Base-by-base conservation (phyloP, 2,329 filamentous ascomycete species). In the Akanthomyces dipterigenus region DNA sequence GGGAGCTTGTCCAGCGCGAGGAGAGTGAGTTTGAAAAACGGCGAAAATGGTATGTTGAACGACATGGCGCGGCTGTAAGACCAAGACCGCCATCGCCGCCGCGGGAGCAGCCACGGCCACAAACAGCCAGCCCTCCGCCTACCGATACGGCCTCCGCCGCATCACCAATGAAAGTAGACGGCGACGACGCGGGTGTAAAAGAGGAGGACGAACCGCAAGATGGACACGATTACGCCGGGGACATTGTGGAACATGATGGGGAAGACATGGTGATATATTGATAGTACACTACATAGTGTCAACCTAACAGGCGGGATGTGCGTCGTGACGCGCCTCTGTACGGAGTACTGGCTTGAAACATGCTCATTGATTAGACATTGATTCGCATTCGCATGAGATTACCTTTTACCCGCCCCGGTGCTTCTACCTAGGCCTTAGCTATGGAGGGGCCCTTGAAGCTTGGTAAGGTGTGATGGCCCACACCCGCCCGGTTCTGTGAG, bases 201-300 rank as follows among this genome's bases (percentile, higher is more conserved):
- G 22, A 54, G 31, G 49, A 40, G 22, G 50, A 31, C 12, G 12
- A 14, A 46, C 38, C 20, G 43, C 24, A 24, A n/a, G 51, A 31
- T 7, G 43, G 22, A 12, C 82, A 89, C 63, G 89, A 93, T 68
- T 87, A 91, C 64, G 82, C 83, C 55, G 89, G 86, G 58, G 90
- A 93, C 69, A 87, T 93, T 61, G 81, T 96, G 66, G 86, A 95
- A 59, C 89, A 91, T 73, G 90, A 88, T 60, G 90, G 91, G 63
- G 92, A 97, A 77, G 92, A 96, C 69, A 92, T 88, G 67, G 91
- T 96, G 58, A 93, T 96, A 63, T 96, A 96, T 77, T 96, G 78
- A 82, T 50, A 20, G 49, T 36, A 50, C 42, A 48, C 54, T 45
- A 46, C 18, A 9, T 54, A 24, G 42, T 18, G n/a, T 12, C 26